Conservation (phyloP, 225 moss, liverwort and hornwort species). For the Polytrichum formosum region DNA sequence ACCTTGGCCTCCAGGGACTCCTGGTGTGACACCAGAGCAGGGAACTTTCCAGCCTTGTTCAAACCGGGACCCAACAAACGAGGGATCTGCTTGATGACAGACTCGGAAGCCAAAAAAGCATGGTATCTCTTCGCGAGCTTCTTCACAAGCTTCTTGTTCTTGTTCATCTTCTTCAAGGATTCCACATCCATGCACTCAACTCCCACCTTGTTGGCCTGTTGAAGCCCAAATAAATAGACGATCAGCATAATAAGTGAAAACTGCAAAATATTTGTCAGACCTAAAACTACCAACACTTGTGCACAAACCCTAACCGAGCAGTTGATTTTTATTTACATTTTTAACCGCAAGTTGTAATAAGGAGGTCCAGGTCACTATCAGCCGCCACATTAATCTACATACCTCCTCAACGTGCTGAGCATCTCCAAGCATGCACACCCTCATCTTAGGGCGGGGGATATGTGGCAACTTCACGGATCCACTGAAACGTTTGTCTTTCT, state of each 20-base stretch:
- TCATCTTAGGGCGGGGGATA: constrained; percentile 64
- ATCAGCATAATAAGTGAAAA: too few relatives aligned
- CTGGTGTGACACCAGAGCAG: constrained; percentile 76
- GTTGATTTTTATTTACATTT: too few relatives aligned
- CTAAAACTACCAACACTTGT: too few relatives aligned
- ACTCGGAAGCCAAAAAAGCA: constrained; percentile 75
- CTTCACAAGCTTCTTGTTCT: constrained; percentile 92
- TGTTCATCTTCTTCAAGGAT: constrained; percentile 90
- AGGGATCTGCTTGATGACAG: constrained; percentile 88
- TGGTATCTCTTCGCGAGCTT: constrained; percentile 92
- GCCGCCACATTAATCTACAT: neutral
- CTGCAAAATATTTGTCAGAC: too few relatives aligned
- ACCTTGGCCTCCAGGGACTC: constrained; percentile 80
- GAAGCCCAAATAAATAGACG: too few relatives aligned
- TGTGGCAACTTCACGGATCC: constrained; percentile 63
- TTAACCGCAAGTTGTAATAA: too few relatives aligned
- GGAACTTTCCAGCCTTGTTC: constrained; percentile 93
- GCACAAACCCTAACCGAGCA: too few relatives aligned
- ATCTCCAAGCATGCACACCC: constrained; percentile 65
- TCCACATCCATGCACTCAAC: constrained; percentile 85
- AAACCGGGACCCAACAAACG: constrained; percentile 76
- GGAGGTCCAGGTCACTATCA: too few relatives aligned
- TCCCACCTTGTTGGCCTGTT: constrained; percentile 67
- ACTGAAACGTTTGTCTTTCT: constrained; percentile 72
- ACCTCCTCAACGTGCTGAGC: constrained; percentile 68